A percentile compares a stretch with the other conserved stretches of the same genome.
Evolutionary conservation across 2,329 filamentous ascomycete species (phyloP).

Genomic region (Akanthomyces lecanii): DNA sequence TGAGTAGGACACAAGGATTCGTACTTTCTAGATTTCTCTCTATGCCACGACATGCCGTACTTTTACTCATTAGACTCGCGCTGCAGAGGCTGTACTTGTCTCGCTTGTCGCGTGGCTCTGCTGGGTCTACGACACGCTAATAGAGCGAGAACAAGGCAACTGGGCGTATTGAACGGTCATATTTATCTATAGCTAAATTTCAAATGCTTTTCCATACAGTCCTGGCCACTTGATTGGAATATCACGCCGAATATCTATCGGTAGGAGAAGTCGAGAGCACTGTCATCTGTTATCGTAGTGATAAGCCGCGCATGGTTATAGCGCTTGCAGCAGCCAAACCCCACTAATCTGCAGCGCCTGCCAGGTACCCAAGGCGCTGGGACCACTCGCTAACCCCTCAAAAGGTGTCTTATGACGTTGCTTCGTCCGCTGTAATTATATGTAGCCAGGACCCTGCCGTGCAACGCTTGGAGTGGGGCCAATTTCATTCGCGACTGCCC

Average conservation of each 20-base stretch:
- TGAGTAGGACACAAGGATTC: not conserved
- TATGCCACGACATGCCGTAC: not conserved
- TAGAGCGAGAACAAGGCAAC: no score
- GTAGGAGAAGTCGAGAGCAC: not conserved
- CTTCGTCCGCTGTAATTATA: not conserved
- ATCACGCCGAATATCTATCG: no score
- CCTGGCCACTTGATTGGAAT: not conserved
- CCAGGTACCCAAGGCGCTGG: not conserved
- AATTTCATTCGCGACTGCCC: not conserved
- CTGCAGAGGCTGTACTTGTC: no score
- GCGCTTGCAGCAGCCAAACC: not conserved
- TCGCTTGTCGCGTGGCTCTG: no score
- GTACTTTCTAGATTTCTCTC: not conserved
- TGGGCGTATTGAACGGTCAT: no score
- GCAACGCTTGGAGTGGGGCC: not conserved
- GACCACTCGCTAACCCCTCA: not conserved
- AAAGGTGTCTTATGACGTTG: not conserved
- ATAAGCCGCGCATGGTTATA: not conserved
- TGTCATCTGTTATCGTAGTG: not conserved
- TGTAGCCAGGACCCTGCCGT: not conserved
- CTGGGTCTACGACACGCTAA: no score
- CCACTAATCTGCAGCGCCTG: not conserved
- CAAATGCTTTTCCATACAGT: not conserved
- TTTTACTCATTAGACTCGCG: not conserved
- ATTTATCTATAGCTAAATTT: no score